Base-by-base conservation (phyloP, 805 yeast species). In the Isabelozyma pseudorhagii region DNA sequence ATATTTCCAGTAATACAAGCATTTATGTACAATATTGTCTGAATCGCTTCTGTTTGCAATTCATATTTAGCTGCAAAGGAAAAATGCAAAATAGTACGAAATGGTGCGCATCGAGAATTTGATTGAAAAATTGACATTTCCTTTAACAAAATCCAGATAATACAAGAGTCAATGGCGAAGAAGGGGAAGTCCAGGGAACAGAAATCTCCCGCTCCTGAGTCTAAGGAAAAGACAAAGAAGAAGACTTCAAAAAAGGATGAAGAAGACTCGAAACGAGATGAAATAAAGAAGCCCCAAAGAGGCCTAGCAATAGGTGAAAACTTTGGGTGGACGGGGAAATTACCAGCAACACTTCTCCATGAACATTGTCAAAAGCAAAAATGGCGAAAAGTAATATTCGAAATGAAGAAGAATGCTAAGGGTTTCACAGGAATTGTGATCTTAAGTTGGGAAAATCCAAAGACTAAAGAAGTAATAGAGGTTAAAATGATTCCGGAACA, bases 301-400 rank as follows among this genome's bases (percentile, higher is more conserved):
- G 79, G 79, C 3, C 54, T 68, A 29, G 74, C 65, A 17, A 66
- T 74, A 29, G 78, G 77, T 11, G 84, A 87, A 13, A 79, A 86
- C 38, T 71, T 84, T 42, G 89, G 93, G 28, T 91, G 97, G 97
- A 91, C 97, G 0, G 99, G 99, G 1, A 93, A 93, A 59, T 73
- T 93, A 13, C 98, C 99, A 0, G 90, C 88, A 2, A 84, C 94
- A 0, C 67, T 93, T 14, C 76, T 93, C 4, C 89, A 89, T 60
- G 99, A 93, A 61, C 85, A 84, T 54, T 87, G 94, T 54, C 97
- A 89, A 64, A 87, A 85, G 63, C 83, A 80, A 51, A 89, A 90
- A 67, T 93, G 99, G 99, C 86, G 84, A 50, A 85, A 85, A 55
- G 96, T 89, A 3, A 84, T 79, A 18, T 89, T 89, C 56, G 92